Conservation (phyloP, 371 early-diverging fungal genomes). For the Apophysomyces ossiformis region DNA sequence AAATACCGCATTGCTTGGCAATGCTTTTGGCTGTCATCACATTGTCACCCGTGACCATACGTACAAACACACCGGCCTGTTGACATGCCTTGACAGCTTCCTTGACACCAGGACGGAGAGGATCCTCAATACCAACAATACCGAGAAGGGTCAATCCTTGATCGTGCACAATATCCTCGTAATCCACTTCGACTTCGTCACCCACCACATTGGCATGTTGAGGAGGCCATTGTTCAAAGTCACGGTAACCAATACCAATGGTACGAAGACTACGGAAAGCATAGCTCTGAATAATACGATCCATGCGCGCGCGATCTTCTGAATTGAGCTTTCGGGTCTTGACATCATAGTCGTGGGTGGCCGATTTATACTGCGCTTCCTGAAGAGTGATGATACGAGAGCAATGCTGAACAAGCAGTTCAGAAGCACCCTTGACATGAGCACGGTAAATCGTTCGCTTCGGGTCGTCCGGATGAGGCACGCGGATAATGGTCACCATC, state of each 20-base stretch:
- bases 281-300: slow-evolving; percentile 61
- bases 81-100: slow-evolving; percentile 69
- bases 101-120: slow-evolving; percentile 68
- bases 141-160: slow-evolving; percentile 57
- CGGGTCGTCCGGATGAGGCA: slow-evolving; percentile 40
- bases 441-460: slow-evolving; percentile 57
- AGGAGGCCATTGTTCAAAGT: slow-evolving; percentile 67
- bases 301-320: slow-evolving; percentile 52
- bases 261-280: slow-evolving; percentile 69
- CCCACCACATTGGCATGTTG: slow-evolving; percentile 19
- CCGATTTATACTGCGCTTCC: slow-evolving; percentile 24
- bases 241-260: slow-evolving; percentile 73
- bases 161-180: slow-evolving; percentile 48
- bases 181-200: slow-evolving; percentile 36
- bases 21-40: slow-evolving; percentile 70
- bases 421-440: slow-evolving; percentile 89
- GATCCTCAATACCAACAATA: slow-evolving; percentile 77
- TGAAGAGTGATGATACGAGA: slow-evolving; percentile 40
- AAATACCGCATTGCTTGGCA: slow-evolving; percentile 73
- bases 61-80: slow-evolving; percentile 77
- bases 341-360: slow-evolving; percentile 44
- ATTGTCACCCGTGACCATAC: slow-evolving; percentile 87
- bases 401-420: slow-evolving; percentile 69
- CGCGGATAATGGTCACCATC: slow-evolving; percentile 80
- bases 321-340: slow-evolving; percentile 52